These are phyloP conservation scores for Linnemannia hyalina DNA, from an alignment of 192 early-diverging fungal species.

Conservation along the genomic window DNA sequence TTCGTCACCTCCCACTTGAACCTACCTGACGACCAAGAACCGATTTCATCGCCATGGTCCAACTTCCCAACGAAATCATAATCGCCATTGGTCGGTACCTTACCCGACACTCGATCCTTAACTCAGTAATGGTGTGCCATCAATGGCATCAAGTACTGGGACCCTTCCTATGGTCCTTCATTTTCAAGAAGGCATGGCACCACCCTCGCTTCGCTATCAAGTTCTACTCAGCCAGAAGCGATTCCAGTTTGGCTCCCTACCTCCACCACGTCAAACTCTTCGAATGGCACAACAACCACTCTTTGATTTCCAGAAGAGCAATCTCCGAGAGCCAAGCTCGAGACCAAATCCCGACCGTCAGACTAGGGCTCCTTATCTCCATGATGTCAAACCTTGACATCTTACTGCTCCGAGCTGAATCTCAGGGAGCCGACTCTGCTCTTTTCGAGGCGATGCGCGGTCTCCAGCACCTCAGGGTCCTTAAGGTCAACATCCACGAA, in stretches of 20 bases:
- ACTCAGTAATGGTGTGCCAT: not conserved
- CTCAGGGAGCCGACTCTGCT: not conserved
- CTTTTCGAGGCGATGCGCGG: not conserved
- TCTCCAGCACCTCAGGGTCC: not conserved
- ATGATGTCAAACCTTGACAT: not conserved
- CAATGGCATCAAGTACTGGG: not conserved
- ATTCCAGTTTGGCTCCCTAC: not conserved
- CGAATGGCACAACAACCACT: not conserved
- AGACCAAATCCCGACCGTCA: not conserved
- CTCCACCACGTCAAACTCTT: not conserved
- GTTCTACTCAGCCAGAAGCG: not conserved
- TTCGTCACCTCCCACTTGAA: too few species aligned
- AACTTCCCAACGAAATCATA: not conserved
- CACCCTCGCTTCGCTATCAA: not conserved
- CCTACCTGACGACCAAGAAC: too few species aligned
- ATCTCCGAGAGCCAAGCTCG: not conserved
- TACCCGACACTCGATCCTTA: not conserved
- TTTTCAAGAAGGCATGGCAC: not conserved
- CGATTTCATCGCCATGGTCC: too few species aligned
- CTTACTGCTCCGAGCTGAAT: not conserved
- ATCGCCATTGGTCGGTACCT: not conserved
- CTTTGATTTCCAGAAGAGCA: not conserved
- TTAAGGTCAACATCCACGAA: not conserved
- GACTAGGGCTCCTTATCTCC: not conserved
- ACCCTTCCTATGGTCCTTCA: not conserved